These are phyloP conservation scores for Phytopythium chamaehyphon DNA, from an alignment of 352 stramenopile species.

Conservation along the genomic window DNA sequence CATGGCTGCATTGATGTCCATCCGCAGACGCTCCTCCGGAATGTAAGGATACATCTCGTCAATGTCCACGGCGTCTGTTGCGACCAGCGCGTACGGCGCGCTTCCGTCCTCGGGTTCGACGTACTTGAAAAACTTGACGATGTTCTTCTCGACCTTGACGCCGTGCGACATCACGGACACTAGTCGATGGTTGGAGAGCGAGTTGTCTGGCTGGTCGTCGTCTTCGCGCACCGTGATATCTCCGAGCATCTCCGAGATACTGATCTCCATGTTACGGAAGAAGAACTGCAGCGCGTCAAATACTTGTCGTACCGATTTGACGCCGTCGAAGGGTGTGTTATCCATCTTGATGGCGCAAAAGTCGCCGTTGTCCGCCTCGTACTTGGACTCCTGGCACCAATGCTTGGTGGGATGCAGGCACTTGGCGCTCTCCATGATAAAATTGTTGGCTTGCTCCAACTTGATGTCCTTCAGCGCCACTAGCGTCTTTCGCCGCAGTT, in stretches of 20 bases:
- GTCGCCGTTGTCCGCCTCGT: conserved; percentile 36
- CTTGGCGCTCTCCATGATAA: conserved; percentile 25
- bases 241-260: conserved; percentile 48
- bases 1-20: conserved; percentile 43
- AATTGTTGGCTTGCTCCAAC: conserved; percentile 20
- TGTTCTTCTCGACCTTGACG: conserved; percentile 44
- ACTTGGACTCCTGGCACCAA: conserved; percentile 40
- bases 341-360: conserved; percentile 58
- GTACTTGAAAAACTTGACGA: conserved; percentile 40
- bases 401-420: conserved; percentile 16
- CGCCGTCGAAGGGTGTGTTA: conserved; percentile 40
- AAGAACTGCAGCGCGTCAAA: conserved; percentile 56
- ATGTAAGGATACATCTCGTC: conserved; percentile 55
- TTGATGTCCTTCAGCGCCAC: conserved; percentile 27
- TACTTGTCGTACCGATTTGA: conserved; percentile 33
- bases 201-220: conserved; percentile 38
- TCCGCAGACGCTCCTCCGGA: conserved; percentile 28
- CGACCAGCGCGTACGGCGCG: conserved; percentile 27
- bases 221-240: conserved; percentile 54
- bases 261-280: conserved; percentile 58
- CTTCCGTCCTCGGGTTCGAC: conserved; percentile 17
- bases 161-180: conserved; percentile 35
- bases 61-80: conserved; percentile 40
- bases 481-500: conserved; percentile 21
- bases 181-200: conserved; percentile 48